These are phyloP conservation scores for Macrophomina pseudophaseolina DNA, from an alignment of 2,329 filamentous ascomycete genomes.

Conservation along the genomic window DNA sequence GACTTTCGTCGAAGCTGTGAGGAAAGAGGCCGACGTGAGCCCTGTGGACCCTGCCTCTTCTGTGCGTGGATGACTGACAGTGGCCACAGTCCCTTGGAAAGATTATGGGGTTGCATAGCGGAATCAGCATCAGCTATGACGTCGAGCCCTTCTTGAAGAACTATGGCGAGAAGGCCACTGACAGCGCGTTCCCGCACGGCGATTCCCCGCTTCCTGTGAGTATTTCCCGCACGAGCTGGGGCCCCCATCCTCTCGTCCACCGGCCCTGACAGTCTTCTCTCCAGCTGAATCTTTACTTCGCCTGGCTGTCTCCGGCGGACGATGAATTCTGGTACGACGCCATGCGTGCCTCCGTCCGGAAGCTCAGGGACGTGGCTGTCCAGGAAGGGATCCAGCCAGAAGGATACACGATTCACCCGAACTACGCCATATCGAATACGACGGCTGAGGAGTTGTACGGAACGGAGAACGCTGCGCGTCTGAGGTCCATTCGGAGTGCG, in stretches of 20 bases:
- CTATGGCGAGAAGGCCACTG: constrained; percentile 1
- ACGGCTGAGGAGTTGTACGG: constrained; percentile 5
- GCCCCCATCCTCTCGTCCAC: not conserved
- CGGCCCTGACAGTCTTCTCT: too few species aligned
- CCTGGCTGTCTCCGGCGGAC: not conserved
- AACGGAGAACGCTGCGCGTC: not conserved
- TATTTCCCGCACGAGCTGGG: not conserved
- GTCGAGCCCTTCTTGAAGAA: constrained; percentile 11
- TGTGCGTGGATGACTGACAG: not conserved
- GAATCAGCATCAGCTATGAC: constrained; percentile 10
- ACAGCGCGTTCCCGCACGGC: constrained; percentile 6
- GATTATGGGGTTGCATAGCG: constrained; percentile 7
- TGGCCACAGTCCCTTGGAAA: not conserved
- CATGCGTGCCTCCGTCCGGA: constrained; percentile 6
- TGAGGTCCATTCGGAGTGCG: not conserved
- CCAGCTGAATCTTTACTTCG: constrained; percentile 12
- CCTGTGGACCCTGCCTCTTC: too few species aligned
- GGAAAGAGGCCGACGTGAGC: constrained; percentile 7
- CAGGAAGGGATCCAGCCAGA: constrained; percentile 4
- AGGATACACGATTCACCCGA: not conserved
- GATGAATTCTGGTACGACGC: constrained; percentile 12
- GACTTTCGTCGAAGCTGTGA: not conserved
- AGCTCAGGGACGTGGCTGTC: not conserved
- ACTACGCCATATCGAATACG: constrained; percentile 16
- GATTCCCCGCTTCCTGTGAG: constrained; percentile 10